Conservation (phyloP, 805 yeast genomes). For the Candida taoyuanica region DNA sequence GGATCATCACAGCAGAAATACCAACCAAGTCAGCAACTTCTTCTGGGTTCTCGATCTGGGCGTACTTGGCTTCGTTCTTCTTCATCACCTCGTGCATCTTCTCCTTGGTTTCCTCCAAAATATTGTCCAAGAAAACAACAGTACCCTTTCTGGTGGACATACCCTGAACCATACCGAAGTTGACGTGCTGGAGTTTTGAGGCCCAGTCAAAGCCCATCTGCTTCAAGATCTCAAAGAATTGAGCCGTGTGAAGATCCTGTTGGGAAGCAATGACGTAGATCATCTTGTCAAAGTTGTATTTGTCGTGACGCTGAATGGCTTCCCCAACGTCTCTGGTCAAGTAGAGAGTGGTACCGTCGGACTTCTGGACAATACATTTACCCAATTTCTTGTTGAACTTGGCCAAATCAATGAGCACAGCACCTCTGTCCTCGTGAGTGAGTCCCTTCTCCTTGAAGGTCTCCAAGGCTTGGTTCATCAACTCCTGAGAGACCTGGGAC, state of each 20-base stretch:
- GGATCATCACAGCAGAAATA: slow-evolving; percentile 96
- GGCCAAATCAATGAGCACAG: slow-evolving; percentile 79
- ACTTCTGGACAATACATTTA: slow-evolving; percentile 85
- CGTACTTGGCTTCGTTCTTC: slow-evolving; percentile 83
- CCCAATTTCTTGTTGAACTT: slow-evolving; percentile 87
- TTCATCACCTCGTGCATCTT: slow-evolving; percentile 97
- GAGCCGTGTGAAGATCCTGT: slow-evolving; percentile 92
- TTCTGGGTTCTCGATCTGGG: slow-evolving; percentile 91
- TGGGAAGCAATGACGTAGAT: slow-evolving; percentile 93
- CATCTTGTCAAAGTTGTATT: slow-evolving; percentile 89
- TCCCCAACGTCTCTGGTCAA: slow-evolving; percentile 96
- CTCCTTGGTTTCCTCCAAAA: slow-evolving; percentile 87
- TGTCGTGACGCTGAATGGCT: slow-evolving; percentile 84
- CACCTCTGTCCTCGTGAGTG: slow-evolving; percentile 86
- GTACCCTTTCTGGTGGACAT: slow-evolving; percentile 99
- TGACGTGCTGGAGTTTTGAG: slow-evolving; percentile 69
- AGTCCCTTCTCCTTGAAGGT: slow-evolving; percentile 63
- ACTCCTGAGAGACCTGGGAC: slow-evolving; percentile 78
- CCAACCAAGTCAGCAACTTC: slow-evolving; percentile 94
- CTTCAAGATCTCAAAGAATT: slow-evolving; percentile 89
- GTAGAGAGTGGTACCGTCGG: slow-evolving; percentile 93
- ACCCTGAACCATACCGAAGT: slow-evolving; percentile 97
- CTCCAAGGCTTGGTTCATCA: slow-evolving; percentile 62
- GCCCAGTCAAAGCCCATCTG: slow-evolving; percentile 92
- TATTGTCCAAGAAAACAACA: slow-evolving; percentile 94